A percentile compares a stretch with the other conserved stretches of the same genome.
Conservation (phyloP, 139 green algal genomes). For the Picochlorum sp. region DNA sequence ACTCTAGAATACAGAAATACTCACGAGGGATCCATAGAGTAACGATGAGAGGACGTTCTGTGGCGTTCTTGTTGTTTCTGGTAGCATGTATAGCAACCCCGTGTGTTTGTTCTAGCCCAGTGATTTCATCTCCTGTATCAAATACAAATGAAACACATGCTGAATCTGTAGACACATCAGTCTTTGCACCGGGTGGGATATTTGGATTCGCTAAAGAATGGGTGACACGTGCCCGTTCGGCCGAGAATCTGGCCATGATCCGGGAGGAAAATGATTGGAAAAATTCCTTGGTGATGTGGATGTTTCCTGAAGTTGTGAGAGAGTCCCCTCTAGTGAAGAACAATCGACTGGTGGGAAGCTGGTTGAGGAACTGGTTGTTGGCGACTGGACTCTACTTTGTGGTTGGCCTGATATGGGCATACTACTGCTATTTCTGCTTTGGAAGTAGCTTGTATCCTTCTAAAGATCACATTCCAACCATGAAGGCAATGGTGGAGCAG, state of each 20-base stretch:
- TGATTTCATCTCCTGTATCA: too few relatives aligned
- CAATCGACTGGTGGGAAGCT: conserved; percentile 20
- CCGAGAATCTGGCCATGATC: conserved; percentile 16
- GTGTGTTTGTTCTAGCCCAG: too few relatives aligned
- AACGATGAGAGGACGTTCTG: too few relatives aligned
- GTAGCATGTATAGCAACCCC: too few relatives aligned
- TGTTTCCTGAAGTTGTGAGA: conserved; percentile 11
- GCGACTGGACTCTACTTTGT: conserved; percentile 65
- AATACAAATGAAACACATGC: too few relatives aligned
- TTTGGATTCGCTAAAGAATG: too few relatives aligned
- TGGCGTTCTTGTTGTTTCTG: too few relatives aligned
- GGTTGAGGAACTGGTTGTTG: conserved; percentile 71
- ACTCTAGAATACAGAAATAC: too few relatives aligned
- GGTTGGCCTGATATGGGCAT: conserved; percentile 56
- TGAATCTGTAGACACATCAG: too few relatives aligned
- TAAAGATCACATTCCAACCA: conserved; percentile 45
- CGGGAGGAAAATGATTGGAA: conserved; percentile 75
- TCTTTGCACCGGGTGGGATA: too few relatives aligned
- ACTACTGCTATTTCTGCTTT: conserved; percentile 73
- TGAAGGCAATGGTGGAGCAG: conserved; percentile 57
- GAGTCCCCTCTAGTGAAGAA: background rate
- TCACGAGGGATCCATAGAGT: too few relatives aligned
- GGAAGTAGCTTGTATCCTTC: conserved; percentile 50
- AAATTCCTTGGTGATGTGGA: conserved; percentile 57
- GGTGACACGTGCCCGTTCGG: background rate